A percentile compares a stretch with the other conserved stretches of the same genome.
Evolutionary conservation across 345 rosid species (phyloP).

Genomic region (Syzygium grande): DNA sequence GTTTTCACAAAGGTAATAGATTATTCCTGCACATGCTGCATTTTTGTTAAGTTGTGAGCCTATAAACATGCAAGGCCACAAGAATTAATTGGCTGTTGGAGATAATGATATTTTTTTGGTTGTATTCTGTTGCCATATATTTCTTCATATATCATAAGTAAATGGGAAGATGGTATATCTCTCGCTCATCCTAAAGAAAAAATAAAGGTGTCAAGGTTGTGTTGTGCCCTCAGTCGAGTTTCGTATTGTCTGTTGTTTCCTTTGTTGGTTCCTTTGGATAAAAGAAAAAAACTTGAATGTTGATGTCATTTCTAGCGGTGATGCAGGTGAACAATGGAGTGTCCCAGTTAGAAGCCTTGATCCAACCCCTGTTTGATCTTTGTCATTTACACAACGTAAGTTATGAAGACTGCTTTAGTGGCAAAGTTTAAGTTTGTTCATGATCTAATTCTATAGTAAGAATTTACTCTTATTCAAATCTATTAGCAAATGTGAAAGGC

Average conservation of each 20-base stretch:
- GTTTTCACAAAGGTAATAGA: slow-evolving; percentile 45
- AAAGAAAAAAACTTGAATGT: not conserved
- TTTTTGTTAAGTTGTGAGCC: not conserved
- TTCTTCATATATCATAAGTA: not conserved
- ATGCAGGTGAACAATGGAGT: slow-evolving; percentile 62
- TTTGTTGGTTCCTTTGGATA: not conserved
- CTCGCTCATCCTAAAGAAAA: not conserved
- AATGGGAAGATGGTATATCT: not conserved
- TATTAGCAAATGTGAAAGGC: not conserved
- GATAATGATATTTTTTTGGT: not conserved
- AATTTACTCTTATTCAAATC: not conserved
- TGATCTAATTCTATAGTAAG: not conserved
- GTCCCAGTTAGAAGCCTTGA: slow-evolving; percentile 45
- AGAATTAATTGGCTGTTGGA: not conserved
- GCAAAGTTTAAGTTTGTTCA: not conserved
- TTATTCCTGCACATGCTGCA: not conserved
- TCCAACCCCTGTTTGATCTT: slow-evolving; percentile 62
- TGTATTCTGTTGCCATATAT: not conserved
- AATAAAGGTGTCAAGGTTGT: not conserved
- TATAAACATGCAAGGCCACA: not conserved
- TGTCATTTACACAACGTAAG: slow-evolving; percentile 61
- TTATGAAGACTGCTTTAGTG: not conserved
- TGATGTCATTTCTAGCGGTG: not conserved
- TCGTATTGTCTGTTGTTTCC: not conserved
- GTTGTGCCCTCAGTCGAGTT: not conserved